Base-by-base conservation (phyloP, 345 rosid species). In the Sapria himalayana region DNA sequence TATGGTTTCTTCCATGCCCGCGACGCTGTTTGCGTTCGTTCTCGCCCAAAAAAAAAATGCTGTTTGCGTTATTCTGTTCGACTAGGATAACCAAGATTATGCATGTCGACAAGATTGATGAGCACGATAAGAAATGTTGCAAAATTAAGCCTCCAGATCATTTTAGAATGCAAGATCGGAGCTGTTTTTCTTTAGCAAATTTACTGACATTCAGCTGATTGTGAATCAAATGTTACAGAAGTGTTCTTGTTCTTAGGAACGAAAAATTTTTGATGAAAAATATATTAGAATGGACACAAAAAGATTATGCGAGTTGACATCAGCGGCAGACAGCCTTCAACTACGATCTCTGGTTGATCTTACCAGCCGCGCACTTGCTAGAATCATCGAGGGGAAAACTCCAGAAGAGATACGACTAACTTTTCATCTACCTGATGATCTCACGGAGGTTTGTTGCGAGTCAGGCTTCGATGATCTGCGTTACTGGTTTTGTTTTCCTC, bases 281-380 rank as follows among this genome's bases (percentile, higher is more conserved):
- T 85, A 80, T 43, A 69, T 77, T 52, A 69, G 93, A 32, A 77
- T 85, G 93, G 84, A 74, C 55, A 74, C 82, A 35, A 77, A 72
- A 52, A 77, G 66, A 66, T 70, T 85, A 5, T 77, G 93, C 56
- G 96, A 81, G 61, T 57, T 85, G 76, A 77, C 80, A 55, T 74
- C 93, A 46, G 96, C 96, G 33, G 93, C 93, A 27, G 91, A 74
- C 54, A 76, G 91, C 70, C 85, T 85, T 53, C 85, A 81, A 62
- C 58, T 85, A 51, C 73, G 72, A 61, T 91, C 82, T 50, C 54
- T 85, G 70, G 91, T 80, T 61, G 91, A 85, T 72, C 81, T 85
- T 24, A 74, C 91, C 14, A 76, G 93, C 52, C 79, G 93, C 39
- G 78, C 93, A 22, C 85, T 85, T 63, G 85, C 85, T 46, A 64